Evolutionary conservation across 2,329 filamentous ascomycete genomes (phyloP).

Genomic region (Fusarium domesticum): DNA sequence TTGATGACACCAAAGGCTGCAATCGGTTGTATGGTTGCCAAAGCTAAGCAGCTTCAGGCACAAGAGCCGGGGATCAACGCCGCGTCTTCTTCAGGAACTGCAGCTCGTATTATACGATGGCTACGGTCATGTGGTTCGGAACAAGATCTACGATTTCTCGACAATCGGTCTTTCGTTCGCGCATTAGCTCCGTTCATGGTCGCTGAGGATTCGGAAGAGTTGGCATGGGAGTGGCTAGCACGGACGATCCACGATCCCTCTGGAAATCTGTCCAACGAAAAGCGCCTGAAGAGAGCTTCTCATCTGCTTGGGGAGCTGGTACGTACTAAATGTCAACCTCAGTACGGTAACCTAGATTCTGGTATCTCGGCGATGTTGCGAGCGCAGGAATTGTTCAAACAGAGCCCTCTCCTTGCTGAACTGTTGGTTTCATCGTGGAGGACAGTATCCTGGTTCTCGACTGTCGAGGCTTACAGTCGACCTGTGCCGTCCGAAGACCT

Average conservation of each 20-base stretch:
- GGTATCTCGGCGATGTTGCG: constrained; percentile 49
- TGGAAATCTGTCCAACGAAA: constrained; percentile 15
- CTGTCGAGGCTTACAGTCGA: constrained; percentile 47
- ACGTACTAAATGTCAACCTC: constrained; percentile 39
- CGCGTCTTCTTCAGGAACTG: constrained; percentile 44
- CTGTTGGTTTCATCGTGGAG: constrained; percentile 46
- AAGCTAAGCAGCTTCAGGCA: constrained; percentile 42
- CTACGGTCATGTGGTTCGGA: constrained; percentile 50
- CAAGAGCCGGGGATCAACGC: constrained; percentile 22
- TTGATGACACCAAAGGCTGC: constrained; percentile 55
- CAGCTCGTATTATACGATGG: constrained; percentile 51
- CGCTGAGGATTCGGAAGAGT: constrained; percentile 49
- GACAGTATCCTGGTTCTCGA: constrained; percentile 50
- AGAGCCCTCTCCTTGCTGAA: constrained; percentile 34
- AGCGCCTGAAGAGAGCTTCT: constrained; percentile 30
- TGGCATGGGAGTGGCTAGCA: constrained; percentile 53
- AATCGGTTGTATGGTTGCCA: constrained; percentile 51
- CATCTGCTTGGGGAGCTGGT: constrained; percentile 42
- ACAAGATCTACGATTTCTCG: constrained; percentile 45
- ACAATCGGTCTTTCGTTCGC: constrained; percentile 37
- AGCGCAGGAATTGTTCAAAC: constrained; percentile 43
- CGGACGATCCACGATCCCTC: constrained; percentile 36
- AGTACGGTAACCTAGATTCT: constrained; percentile 44
- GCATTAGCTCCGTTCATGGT: constrained; percentile 49
- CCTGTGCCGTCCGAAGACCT: constrained; percentile 45